phyloP scores from a whole-genome alignment of 306 rosid genomes.

The Arachis hypogaea region DNA sequence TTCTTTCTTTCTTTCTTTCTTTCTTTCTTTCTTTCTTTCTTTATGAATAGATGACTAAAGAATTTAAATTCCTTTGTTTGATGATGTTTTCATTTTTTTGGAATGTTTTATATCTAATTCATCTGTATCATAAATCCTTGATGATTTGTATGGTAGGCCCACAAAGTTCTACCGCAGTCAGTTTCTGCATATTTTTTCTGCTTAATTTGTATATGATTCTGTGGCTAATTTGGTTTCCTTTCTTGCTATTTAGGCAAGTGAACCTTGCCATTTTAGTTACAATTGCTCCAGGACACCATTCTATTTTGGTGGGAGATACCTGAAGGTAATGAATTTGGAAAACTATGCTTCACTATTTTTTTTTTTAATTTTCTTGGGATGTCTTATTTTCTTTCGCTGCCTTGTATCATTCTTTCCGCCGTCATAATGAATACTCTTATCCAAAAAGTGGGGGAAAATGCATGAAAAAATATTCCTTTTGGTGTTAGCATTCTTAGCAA shows the following conservation, averaged over 20 bases:
- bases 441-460: no score
- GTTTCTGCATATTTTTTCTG: slow-evolving; percentile 25
- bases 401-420: no score
- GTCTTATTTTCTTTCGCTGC: no score
- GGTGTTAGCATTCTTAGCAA: background rate
- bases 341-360: no score
- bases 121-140: slow-evolving; percentile 14
- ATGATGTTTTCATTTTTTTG: slow-evolving; percentile 17
- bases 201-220: slow-evolving; percentile 35
- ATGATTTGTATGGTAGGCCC: slow-evolving; percentile 23
- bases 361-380: no score
- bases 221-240: slow-evolving; percentile 21
- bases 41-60: slow-evolving; percentile 8
- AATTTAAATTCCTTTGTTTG: slow-evolving; percentile 25
- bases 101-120: slow-evolving; percentile 34
- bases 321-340: slow-evolving; percentile 57
- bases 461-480: background rate
- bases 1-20: background rate
- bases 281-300: slow-evolving; percentile 56
- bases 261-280: slow-evolving; percentile 65
- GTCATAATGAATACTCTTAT: no score
- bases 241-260: slow-evolving; percentile 51
- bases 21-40: slow-evolving; percentile 1
- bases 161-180: background rate
- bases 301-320: slow-evolving; percentile 87